Base-by-base conservation (phyloP, 176 grass and related monocot species). In the Phoenix dactylifera region DNA sequence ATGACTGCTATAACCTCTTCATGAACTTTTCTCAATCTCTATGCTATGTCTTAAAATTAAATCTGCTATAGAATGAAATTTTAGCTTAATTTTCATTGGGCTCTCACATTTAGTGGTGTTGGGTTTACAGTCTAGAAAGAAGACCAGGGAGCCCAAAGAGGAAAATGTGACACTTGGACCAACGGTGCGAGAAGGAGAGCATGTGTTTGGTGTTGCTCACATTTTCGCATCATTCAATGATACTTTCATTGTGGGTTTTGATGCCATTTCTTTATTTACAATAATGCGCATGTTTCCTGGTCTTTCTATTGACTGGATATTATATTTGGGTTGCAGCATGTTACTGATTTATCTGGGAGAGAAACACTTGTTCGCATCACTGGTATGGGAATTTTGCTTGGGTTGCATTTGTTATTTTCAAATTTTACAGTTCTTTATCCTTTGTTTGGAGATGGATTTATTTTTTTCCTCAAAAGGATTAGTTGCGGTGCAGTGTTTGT, bases 211-310 rank as follows among this genome's bases (percentile, higher is more conserved):
- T 39, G 83, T 93, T 28, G 88, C 83, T 17, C 88, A 64, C 58
- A 78, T 93, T 69, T 93, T 81, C 58, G 88, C 83, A 15, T 93
- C 88, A 14, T 93, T 93, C 80, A 93, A 93, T 16, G 89, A 93
- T 56, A 93, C 84, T 7, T 93, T 93, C 24, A 84, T 93, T 67
- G 84, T 93, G 35, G 10, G 35, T 28, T 28, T 28, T 28, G 26
- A 3, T 44, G 9, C 10, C 10, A 14, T 44, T 44, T 12, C 9
- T 44, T 44, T 44, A 44, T 44, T 12, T 44, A 44, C 35, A 44
- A 72, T 81, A 73, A 4, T 18, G 15, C 10, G 50, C 3, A 2
- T 20, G 12, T 4, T 58, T 14, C 24, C 1, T 0, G 18, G 1
- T 2, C 23, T 15, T 16, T 50, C 26, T 16, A 18, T 54, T 54